Evolutionary conservation across 2,329 filamentous ascomycete species (phyloP), one percentile per base, ranked within the genome.

Genomic region (Dothistroma septosporum): DNA sequence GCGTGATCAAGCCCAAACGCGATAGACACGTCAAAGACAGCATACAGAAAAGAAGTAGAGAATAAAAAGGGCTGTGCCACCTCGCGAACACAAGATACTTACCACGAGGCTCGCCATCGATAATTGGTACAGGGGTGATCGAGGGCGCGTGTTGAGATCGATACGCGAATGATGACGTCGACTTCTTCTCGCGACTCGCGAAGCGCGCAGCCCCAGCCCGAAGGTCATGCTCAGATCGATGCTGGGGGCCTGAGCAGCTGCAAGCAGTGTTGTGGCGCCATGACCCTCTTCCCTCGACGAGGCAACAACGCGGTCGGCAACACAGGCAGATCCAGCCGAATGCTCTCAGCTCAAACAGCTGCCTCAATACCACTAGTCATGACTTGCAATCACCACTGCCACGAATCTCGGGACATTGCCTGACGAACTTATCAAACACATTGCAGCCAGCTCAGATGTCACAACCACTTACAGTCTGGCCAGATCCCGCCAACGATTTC

Each of bases 371-470:
- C 28, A 10, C 10, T 37, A 2, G 2, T 37, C 33, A 11, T 11
- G 10, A 11, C 10, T 16, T 16, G 14, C 33, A 37, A 2, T 11
- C 10, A 37, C 14, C 4, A 37, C 10, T 16, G 33, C 14, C 33
- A 37, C 33, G 14, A 37, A 3, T 22, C 24, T 65, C 19, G 57
- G 62, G 19, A 19, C 47, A 7, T 55, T 66, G 9, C 64, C 64
- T 4, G 48, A 55, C n/a, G 64, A 65, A 46, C 55, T 66, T 14
- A 59, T 66, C 19, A 49, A 59, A n/a, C 61, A 60, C 21, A 64
- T 66, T 41, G 64, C 64, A 19, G 49, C 41, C 32, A 53, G 41
- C n/a, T 48, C 58, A 22, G 58, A 64, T 56, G 64, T 62, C 32
- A 44, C 44, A 12, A 55, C 64, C 4, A 53, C 44, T 16, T 24